A percentile compares a stretch with the other conserved stretches of the same genome.
Conservation (phyloP, 306 rosid species). For the Cercis canadensis region DNA sequence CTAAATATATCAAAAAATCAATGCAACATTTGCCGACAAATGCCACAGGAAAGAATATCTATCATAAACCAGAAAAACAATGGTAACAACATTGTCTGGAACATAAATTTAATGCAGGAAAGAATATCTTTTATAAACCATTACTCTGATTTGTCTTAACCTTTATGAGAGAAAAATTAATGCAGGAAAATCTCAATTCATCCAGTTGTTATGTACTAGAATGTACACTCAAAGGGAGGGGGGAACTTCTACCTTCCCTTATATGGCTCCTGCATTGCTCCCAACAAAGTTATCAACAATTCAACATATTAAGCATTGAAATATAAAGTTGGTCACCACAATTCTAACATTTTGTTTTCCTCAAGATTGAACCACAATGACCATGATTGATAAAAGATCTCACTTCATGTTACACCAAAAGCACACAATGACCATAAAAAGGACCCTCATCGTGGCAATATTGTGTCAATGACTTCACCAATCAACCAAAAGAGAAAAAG, state of each 20-base stretch:
- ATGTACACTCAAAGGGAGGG: neutral
- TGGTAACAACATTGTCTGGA: neutral
- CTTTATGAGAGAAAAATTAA: no score
- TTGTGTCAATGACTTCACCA: constrained; percentile 8
- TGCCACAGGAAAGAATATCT: neutral
- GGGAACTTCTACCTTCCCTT: neutral
- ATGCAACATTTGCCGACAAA: neutral
- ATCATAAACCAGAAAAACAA: neutral
- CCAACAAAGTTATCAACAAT: neutral
- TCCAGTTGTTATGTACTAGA: no score
- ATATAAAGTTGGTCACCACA: constrained; percentile 5
- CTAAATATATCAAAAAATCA: constrained; percentile 25
- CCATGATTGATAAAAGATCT: constrained; percentile 21
- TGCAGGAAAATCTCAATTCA: neutral
- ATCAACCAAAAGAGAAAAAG: constrained; percentile 21
- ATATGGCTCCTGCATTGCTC: constrained; percentile 7
- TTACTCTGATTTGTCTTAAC: constrained; percentile 8
- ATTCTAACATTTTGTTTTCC: constrained; percentile 11
- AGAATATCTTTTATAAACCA: no score
- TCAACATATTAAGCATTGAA: constrained; percentile 22
- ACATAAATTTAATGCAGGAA: neutral
- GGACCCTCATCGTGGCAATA: constrained; percentile 6
- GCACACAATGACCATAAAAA: constrained; percentile 15
- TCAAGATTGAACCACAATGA: constrained; percentile 5
- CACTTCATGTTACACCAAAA: constrained; percentile 34